A percentile compares a stretch with the other conserved stretches of the same genome.
phyloP scores from a whole-genome alignment of 768 basidiomycete genomes.

The Strobilomyces confusus region DNA sequence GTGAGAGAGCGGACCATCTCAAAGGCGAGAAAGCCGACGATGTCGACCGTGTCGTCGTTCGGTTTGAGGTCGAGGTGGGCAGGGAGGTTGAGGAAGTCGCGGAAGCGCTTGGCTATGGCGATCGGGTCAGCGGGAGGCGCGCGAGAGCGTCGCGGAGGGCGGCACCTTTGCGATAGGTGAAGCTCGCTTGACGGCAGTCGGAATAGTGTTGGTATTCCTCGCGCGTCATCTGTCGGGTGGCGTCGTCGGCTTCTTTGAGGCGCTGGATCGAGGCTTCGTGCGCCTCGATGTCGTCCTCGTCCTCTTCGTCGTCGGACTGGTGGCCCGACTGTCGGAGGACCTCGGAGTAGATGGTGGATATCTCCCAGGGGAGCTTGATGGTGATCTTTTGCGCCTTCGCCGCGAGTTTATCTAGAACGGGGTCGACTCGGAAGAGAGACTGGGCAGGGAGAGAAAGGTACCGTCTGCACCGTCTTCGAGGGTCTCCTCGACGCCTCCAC shows the following conservation, averaged over 20 bases:
- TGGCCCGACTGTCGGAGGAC: slow-evolving; percentile 70
- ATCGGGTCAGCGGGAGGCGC: not conserved
- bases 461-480: slow-evolving; percentile 83
- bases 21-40: slow-evolving; percentile 95
- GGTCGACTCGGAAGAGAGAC: not conserved
- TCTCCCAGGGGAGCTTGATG: slow-evolving; percentile 95
- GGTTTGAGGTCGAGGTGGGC: slow-evolving; percentile 82
- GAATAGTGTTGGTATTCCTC: slow-evolving; percentile 98
- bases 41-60: slow-evolving; percentile 93
- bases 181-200: slow-evolving; percentile 93
- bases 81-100: slow-evolving; percentile 90
- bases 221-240: slow-evolving; percentile 91
- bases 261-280: slow-evolving; percentile 91
- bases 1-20: no score
- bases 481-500: slow-evolving; percentile 75
- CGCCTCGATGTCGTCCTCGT: slow-evolving; percentile 94
- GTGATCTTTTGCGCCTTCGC: slow-evolving; percentile 90
- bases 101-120: slow-evolving; percentile 80
- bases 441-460: slow-evolving; percentile 26
- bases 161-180: slow-evolving; percentile 93
- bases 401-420: slow-evolving; percentile 59
- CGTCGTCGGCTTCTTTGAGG: slow-evolving; percentile 92
- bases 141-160: not conserved
- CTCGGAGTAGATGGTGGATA: slow-evolving; percentile 88
- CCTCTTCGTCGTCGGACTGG: slow-evolving; percentile 92